Evolutionary conservation across 2,329 filamentous ascomycete species (phyloP).

Genomic region (Xylaria sp.): DNA sequence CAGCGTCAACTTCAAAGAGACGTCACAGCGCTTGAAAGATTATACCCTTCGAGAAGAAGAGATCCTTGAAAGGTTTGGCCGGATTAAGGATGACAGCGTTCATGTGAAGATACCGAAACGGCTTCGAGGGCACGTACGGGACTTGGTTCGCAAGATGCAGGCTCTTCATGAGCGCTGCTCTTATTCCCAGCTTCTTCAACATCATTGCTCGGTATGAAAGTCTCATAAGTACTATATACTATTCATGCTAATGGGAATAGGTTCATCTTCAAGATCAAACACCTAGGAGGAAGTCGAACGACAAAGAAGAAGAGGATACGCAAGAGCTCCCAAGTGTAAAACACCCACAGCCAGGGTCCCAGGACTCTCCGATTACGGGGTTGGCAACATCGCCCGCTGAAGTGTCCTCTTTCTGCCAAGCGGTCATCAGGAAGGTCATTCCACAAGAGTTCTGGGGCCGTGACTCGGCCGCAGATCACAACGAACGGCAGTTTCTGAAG

Average conservation of each 20-base stretch:
- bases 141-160: constrained; percentile 64
- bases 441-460: constrained; percentile 70
- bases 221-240: not conserved
- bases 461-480: constrained; percentile 48
- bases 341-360: constrained; percentile 36
- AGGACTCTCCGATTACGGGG: constrained; percentile 50
- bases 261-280: constrained; percentile 14
- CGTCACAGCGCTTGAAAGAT: constrained; percentile 70
- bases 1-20: constrained; percentile 57
- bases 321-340: constrained; percentile 21
- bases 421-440: constrained; percentile 65
- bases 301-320: constrained; percentile 10
- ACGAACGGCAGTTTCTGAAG: constrained; percentile 56
- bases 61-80: constrained; percentile 46
- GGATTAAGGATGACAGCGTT: constrained; percentile 23
- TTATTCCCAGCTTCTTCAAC: constrained; percentile 68
- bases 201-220: constrained; percentile 65
- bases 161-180: constrained; percentile 67
- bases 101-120: constrained; percentile 53
- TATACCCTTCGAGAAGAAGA: constrained; percentile 83
- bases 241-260: constrained; percentile 20
- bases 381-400: constrained; percentile 61
- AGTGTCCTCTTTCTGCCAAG: constrained; percentile 83
- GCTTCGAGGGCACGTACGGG: constrained; percentile 56
- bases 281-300: constrained; percentile 15